These are phyloP conservation scores for Chrysosporium queenslandicum DNA, from an alignment of 2,329 filamentous ascomycete genomes.

Conservation along the genomic window DNA sequence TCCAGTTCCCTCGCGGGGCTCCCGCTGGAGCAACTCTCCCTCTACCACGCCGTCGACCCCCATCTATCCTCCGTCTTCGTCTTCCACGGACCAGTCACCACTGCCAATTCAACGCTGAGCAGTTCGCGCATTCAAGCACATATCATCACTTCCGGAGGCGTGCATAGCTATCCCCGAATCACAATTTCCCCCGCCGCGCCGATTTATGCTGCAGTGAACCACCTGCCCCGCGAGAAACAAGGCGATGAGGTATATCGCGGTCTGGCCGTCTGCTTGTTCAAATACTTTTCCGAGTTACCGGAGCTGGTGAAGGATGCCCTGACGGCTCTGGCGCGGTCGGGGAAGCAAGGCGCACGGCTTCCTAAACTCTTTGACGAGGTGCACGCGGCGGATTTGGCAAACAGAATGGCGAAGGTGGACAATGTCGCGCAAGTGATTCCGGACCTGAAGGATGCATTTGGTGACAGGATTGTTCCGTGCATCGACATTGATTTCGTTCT, in stretches of 20 bases:
- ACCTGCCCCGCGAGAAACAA: slow-evolving; percentile 86
- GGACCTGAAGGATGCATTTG: slow-evolving; percentile 63
- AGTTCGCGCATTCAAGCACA: slow-evolving; percentile 92
- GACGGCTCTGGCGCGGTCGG: slow-evolving; percentile 43
- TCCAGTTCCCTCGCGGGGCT: slow-evolving; percentile 64
- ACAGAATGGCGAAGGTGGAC: slow-evolving; percentile 72
- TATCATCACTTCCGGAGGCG: slow-evolving; percentile 78
- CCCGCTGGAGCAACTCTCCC: slow-evolving; percentile 68
- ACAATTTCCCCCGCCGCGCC: slow-evolving; percentile 88
- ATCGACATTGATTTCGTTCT: slow-evolving; percentile 80
- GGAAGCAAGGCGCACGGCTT: slow-evolving; percentile 52
- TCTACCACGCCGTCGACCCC: slow-evolving; percentile 83
- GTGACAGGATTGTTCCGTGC: slow-evolving; percentile 72
- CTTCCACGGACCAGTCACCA: slow-evolving; percentile 87
- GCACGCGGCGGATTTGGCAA: slow-evolving; percentile 84
- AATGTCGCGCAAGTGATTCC: slow-evolving; percentile 62
- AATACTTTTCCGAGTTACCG: slow-evolving; percentile 85
- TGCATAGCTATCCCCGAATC: slow-evolving; percentile 80
- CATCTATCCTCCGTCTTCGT: slow-evolving; percentile 70
- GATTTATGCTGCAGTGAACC: slow-evolving; percentile 80
- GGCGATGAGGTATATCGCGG: slow-evolving; percentile 88
- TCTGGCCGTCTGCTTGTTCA: slow-evolving; percentile 82
- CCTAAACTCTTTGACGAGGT: slow-evolving; percentile 74
- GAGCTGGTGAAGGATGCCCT: slow-evolving; percentile 63
- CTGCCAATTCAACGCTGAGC: slow-evolving; percentile 73